Conservation (phyloP, 176 grass and related monocot species). For the Triticum dicoccoides region DNA sequence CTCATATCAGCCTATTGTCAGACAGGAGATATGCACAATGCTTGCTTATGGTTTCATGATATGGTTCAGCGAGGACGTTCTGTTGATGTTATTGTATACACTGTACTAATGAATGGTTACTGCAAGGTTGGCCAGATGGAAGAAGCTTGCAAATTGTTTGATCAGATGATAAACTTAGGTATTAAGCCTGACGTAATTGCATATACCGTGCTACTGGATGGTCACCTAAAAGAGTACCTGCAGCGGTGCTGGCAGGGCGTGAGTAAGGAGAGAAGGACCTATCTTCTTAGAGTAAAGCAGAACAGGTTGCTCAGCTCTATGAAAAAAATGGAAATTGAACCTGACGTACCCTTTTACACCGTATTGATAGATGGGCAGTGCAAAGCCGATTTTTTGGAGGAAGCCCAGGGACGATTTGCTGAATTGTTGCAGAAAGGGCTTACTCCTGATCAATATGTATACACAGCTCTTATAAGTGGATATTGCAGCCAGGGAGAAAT, state of each 20-base stretch:
- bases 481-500: conserved; percentile 68
- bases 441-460: conserved; percentile 53
- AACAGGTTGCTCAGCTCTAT: conserved; percentile 33
- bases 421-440: conserved; percentile 63
- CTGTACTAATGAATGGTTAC: conserved; percentile 67
- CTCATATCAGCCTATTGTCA: conserved; percentile 65
- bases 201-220: conserved; percentile 44
- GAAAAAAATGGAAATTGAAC: conserved; percentile 45
- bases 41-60: conserved; percentile 59
- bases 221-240: conserved; percentile 33
- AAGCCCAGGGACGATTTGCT: conserved; percentile 58
- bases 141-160: conserved; percentile 59
- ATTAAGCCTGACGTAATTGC: conserved; percentile 69
- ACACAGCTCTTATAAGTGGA: conserved; percentile 72
- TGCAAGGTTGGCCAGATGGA: conserved; percentile 43
- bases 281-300: conserved; percentile 42
- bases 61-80: conserved; percentile 46
- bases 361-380: conserved; percentile 78
- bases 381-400: conserved; percentile 58
- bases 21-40: conserved; percentile 44
- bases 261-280: conserved; percentile 40
- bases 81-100: conserved; percentile 62
- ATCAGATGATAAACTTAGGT: conserved; percentile 47
- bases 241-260: conserved; percentile 24
- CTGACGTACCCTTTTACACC: conserved; percentile 74